phyloP scores from a whole-genome alignment of 345 rosid species.

The Clausena lansium region DNA sequence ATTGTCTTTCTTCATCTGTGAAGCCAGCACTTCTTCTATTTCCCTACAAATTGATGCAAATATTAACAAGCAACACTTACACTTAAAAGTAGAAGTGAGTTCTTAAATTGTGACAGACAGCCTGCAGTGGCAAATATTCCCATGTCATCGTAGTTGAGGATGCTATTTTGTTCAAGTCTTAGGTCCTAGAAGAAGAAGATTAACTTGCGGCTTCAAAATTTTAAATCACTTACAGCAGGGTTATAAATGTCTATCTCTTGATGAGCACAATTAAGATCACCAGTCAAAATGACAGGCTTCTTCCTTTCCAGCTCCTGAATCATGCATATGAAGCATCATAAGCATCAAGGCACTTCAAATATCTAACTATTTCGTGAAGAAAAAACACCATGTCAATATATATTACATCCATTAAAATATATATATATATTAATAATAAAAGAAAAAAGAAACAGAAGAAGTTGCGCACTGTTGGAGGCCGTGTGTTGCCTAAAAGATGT shows the following conservation, averaged over 20 bases:
- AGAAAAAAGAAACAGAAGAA: neutral
- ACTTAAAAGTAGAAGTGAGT: neutral
- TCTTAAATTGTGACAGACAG: neutral
- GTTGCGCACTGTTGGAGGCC: neutral
- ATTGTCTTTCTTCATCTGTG: constrained; percentile 26
- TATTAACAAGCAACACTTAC: neutral
- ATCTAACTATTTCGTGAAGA: neutral
- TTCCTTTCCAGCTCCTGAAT: constrained; percentile 86
- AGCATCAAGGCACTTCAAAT: neutral
- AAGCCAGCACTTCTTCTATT: constrained; percentile 94
- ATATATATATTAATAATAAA: no score
- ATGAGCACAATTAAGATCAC: constrained; percentile 95
- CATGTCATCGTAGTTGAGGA: neutral
- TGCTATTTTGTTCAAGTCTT: neutral
- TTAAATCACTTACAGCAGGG: constrained; percentile 60
- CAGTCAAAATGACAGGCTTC: constrained; percentile 93
- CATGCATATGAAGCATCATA: constrained; percentile 13
- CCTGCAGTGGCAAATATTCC: neutral
- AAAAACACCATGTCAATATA: neutral
- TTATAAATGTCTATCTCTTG: constrained; percentile 87
- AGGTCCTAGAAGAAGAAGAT: neutral
- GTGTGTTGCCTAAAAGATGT: neutral
- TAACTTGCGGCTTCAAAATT: neutral
- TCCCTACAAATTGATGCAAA: constrained; percentile 48
- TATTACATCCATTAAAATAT: neutral